Percentiles rank a stretch among this genome's conserved stretches.
Conservation (phyloP, 768 basidiomycete species). For the Lentinula boryana region DNA sequence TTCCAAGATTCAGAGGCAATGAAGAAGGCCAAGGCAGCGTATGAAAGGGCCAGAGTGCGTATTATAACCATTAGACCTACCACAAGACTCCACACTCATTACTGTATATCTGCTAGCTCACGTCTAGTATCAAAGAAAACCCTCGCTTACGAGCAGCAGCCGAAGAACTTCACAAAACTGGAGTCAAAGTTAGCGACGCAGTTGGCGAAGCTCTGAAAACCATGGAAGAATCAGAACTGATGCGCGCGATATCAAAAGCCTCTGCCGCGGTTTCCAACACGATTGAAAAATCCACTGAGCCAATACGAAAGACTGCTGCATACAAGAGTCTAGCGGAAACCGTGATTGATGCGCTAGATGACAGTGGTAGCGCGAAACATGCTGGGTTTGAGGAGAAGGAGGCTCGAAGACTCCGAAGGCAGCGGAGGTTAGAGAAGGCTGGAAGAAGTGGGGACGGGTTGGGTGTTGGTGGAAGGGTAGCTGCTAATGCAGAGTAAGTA, state of each 20-base stretch:
- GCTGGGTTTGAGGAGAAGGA: conserved; percentile 97
- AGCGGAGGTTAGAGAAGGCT: conserved; percentile 77
- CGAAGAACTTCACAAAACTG: conserved; percentile 84
- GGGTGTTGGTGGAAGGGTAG: conserved; percentile 44
- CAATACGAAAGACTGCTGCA: conserved; percentile 92
- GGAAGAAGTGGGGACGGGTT: conserved; percentile 59
- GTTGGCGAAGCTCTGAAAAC: conserved; percentile 86
- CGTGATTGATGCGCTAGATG: conserved; percentile 87
- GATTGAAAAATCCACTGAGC: conserved; percentile 87
- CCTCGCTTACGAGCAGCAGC: conserved; percentile 88
- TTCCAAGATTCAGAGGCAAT: conserved; percentile 95
- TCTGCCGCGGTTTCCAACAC: conserved; percentile 82
- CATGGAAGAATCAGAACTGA: conserved; percentile 93
- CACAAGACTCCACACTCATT: conserved; percentile 2
- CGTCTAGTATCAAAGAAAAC: conserved; percentile 94
- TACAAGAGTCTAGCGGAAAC: conserved; percentile 91
- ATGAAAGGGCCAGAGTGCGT: conserved; percentile 89
- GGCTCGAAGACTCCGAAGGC: conserved; percentile 72
- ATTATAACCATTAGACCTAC: neutral
- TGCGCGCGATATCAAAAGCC: conserved; percentile 81
- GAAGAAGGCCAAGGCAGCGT: conserved; percentile 86
- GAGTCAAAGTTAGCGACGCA: conserved; percentile 90
- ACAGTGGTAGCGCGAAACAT: conserved; percentile 88
- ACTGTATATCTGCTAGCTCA: conserved; percentile 45
- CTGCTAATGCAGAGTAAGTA: conserved; percentile 78